Conservation (phyloP, 2,329 filamentous ascomycete species). For the Neofusicoccum ribis region DNA sequence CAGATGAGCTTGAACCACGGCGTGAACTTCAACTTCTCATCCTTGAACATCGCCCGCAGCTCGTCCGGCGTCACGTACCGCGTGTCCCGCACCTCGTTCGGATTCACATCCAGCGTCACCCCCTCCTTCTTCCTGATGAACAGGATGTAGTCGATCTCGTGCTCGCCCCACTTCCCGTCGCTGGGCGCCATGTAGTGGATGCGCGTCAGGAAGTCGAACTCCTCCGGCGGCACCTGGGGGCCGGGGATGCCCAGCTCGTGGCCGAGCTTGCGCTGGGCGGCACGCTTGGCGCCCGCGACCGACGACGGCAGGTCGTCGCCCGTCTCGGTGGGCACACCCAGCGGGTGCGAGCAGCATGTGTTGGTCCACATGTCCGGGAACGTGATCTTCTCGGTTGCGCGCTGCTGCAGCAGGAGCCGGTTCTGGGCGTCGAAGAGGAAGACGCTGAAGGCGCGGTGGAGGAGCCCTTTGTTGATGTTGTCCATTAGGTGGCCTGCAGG, state of each 20-base stretch:
- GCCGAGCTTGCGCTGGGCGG: conserved; percentile 88
- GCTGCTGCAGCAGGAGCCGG: conserved; percentile 90
- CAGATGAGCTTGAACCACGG: conserved; percentile 99
- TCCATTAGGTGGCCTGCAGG: conserved; percentile 91
- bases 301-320: conserved; percentile 78
- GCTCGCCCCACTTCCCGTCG: conserved; percentile 97
- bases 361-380: conserved; percentile 99
- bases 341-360: conserved; percentile 96
- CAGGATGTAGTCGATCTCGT: conserved; percentile 98
- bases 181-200: conserved; percentile 98
- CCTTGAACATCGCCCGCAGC: conserved; percentile 80
- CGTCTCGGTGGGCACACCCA: conserved; percentile 88
- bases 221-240: conserved; percentile 83
- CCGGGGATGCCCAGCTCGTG: conserved; percentile 92
- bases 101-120: conserved; percentile 77
- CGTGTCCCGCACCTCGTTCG: conserved; percentile 85
- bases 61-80: conserved; percentile 81
- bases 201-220: conserved; percentile 90
- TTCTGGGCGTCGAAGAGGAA: conserved; percentile 97
- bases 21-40: conserved; percentile 81
- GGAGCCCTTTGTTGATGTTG: conserved; percentile 93
- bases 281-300: conserved; percentile 82
- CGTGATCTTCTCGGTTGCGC: conserved; percentile 95
- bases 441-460: conserved; percentile 96
- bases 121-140: conserved; percentile 82